A percentile compares a stretch with the other conserved stretches of the same genome.
Conservation (phyloP, 139 green algal genomes). For the Coccomyxa sp. region DNA sequence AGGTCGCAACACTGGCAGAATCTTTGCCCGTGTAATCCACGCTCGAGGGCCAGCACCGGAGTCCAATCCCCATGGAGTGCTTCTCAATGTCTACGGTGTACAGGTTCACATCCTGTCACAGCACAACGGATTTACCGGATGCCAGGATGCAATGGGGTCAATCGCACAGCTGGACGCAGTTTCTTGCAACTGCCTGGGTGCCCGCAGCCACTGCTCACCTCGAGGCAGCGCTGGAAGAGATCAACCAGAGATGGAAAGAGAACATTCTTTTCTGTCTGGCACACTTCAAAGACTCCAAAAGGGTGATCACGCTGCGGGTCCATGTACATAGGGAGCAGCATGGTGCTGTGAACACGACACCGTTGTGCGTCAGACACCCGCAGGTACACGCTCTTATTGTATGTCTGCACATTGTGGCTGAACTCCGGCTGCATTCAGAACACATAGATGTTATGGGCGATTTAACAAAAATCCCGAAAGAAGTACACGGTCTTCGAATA, state of each 20-base stretch:
- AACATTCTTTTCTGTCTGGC: slow-evolving; percentile 59
- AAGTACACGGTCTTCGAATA: not conserved
- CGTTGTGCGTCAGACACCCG: slow-evolving; percentile 73
- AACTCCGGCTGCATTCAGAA: slow-evolving; percentile 57
- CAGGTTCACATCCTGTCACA: slow-evolving; percentile 39
- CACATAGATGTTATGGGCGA: not conserved
- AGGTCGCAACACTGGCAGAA: not conserved
- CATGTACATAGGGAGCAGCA: slow-evolving; percentile 66
- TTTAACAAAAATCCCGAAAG: not conserved
- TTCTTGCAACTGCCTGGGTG: too few species aligned
- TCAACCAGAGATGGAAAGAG: slow-evolving; percentile 54
- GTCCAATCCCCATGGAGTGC: slow-evolving; percentile 27
- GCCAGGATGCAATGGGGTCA: too few species aligned
- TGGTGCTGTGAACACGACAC: slow-evolving; percentile 64
- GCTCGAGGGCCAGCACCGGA: slow-evolving; percentile 14
- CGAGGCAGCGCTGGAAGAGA: slow-evolving; percentile 33
- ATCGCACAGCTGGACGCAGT: too few species aligned
- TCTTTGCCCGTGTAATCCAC: not conserved
- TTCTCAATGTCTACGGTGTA: slow-evolving; percentile 43
- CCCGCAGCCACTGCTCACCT: slow-evolving; percentile 25
- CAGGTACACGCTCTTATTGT: slow-evolving; percentile 73
- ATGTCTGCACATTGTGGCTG: slow-evolving; percentile 71
- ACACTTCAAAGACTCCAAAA: slow-evolving; percentile 74
- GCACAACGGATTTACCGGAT: not conserved
- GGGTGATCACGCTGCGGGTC: slow-evolving; percentile 23